Conservation (phyloP, 164 flowering plant species). For the Hamamelis virginiana region DNA sequence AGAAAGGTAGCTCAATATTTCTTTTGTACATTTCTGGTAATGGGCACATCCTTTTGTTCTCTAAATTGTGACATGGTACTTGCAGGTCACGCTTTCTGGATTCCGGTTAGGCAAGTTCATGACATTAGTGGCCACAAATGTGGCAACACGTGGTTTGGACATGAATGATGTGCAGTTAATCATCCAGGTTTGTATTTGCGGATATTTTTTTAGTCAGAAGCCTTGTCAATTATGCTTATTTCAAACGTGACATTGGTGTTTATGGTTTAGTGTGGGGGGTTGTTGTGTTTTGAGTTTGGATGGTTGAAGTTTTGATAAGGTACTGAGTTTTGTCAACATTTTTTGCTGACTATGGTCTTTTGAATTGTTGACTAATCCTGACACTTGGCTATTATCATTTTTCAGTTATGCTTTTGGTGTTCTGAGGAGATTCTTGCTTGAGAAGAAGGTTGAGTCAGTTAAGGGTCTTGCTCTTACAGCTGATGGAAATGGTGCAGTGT, state of each 20-base stretch:
- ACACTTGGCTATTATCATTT: not conserved
- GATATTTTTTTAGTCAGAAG: not conserved
- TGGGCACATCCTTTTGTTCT: not conserved
- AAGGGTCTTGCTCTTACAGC: conserved; percentile 79
- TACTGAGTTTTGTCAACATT: no score
- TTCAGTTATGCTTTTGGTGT: conserved; percentile 61
- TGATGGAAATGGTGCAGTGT: conserved; percentile 86
- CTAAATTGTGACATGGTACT: not conserved
- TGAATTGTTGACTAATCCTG: not conserved
- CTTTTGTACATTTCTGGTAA: not conserved
- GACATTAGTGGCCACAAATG: conserved; percentile 92
- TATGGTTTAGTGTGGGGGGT: conserved; percentile 72
- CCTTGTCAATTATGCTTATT: no score
- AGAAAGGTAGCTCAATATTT: not conserved
- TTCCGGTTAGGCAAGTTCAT: conserved; percentile 85
- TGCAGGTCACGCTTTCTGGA: conserved; percentile 82
- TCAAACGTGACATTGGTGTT: not conserved
- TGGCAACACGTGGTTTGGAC: conserved; percentile 94
- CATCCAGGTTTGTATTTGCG: conserved; percentile 62
- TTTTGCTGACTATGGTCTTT: not conserved
- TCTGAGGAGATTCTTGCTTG: conserved; percentile 81
- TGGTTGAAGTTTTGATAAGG: no score
- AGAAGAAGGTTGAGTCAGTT: conserved; percentile 72
- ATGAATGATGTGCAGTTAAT: conserved; percentile 93
- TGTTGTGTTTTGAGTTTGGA: no score